Conservation (phyloP, 208 protist genomes). For the Phytomonas francai region DNA sequence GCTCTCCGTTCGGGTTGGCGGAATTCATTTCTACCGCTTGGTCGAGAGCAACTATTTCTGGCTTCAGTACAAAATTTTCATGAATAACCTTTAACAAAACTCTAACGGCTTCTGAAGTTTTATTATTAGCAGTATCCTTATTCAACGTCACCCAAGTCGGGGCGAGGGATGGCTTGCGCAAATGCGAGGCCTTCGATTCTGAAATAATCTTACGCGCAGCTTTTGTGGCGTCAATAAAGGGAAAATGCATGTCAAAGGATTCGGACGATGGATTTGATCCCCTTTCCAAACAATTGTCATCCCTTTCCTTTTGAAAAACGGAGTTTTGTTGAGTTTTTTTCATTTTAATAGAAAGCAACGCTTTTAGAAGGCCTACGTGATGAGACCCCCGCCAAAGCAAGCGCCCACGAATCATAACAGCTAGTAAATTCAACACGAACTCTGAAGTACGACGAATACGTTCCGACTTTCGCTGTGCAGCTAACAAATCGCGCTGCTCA, state of each 20-base stretch:
- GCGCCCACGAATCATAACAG: constrained; percentile 39
- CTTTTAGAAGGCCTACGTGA: constrained; percentile 41
- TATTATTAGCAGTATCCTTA: constrained; percentile 34
- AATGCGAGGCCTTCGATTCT: neutral
- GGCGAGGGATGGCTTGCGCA: constrained; percentile 20
- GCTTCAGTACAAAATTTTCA: constrained; percentile 18
- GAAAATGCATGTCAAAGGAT: constrained; percentile 1
- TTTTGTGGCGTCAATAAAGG: neutral
- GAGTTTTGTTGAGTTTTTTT: neutral
- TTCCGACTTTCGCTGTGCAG: constrained; percentile 63
- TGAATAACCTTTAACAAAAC: constrained; percentile 33
- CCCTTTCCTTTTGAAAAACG: neutral
- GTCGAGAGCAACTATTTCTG: neutral
- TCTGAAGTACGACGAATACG: constrained; percentile 56
- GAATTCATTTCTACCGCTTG: neutral
- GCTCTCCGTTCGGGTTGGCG: neutral
- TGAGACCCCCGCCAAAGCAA: constrained; percentile 48
- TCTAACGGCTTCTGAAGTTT: constrained; percentile 35
- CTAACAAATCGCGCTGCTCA: constrained; percentile 64
- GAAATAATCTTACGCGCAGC: neutral
- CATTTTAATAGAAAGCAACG: constrained; percentile 26
- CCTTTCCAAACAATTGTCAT: neutral
- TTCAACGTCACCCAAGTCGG: constrained; percentile 51
- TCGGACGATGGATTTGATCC: neutral
- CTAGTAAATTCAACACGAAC: constrained; percentile 31